Conservation (phyloP, 805 yeast genomes). For the Torulaspora microellipsoides region DNA sequence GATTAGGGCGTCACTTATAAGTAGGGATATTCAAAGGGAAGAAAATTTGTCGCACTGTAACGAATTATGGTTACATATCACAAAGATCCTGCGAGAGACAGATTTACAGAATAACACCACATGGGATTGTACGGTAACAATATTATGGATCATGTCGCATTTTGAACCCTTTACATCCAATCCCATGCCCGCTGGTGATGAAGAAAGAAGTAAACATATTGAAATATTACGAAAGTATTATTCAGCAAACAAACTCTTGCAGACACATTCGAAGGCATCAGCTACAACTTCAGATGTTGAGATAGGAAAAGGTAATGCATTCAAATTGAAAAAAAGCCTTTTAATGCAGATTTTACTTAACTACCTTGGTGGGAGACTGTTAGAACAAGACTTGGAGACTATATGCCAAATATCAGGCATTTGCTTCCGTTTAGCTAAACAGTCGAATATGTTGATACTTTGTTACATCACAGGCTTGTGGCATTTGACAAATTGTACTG, state of each 20-base stretch:
- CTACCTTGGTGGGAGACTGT: slow-evolving; percentile 29
- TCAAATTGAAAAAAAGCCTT: slow-evolving; percentile 26
- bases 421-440: slow-evolving; percentile 28
- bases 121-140: slow-evolving; percentile 28
- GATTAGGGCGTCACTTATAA: slow-evolving; percentile 16
- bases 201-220: slow-evolving; percentile 17
- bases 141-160: slow-evolving; percentile 31
- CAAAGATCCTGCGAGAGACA: slow-evolving; percentile 8
- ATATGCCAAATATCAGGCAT: slow-evolving; percentile 26
- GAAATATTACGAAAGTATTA: slow-evolving; percentile 22
- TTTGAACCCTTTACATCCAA: slow-evolving; percentile 31
- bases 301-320: slow-evolving; percentile 2
- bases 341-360: slow-evolving; percentile 26
- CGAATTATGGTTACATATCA: slow-evolving; percentile 20
- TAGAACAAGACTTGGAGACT: slow-evolving; percentile 28
- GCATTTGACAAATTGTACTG: slow-evolving; percentile 32
- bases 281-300: neutral
- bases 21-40: slow-evolving; percentile 10
- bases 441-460: slow-evolving; percentile 18
- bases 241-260: slow-evolving; percentile 18
- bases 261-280: neutral
- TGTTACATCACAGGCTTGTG: slow-evolving; percentile 31
- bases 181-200: slow-evolving; percentile 28
- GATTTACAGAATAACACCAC: slow-evolving; percentile 20
- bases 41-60: slow-evolving; percentile 14